Evolutionary conservation across 2,329 filamentous ascomycete species (phyloP).

Genomic region (Akanthomyces lecanii): DNA sequence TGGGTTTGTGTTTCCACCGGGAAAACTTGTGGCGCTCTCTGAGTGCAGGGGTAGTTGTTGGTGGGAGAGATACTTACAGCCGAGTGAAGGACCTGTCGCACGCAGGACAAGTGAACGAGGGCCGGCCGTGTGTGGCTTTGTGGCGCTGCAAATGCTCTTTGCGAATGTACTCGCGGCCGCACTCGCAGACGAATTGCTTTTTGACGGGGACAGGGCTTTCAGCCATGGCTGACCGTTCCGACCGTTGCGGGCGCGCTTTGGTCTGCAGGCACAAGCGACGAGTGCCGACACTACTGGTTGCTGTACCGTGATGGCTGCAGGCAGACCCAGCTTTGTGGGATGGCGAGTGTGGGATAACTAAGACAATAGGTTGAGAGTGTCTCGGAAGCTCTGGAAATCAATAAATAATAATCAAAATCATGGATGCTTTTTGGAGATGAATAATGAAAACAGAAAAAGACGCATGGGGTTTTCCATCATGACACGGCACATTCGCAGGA

Average conservation of each 20-base stretch:
- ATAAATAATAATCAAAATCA: not conserved
- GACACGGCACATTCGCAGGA: not conserved
- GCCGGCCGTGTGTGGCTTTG: slow-evolving; percentile 35
- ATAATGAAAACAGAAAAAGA: not conserved
- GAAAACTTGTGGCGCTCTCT: not conserved
- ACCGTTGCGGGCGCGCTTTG: not conserved
- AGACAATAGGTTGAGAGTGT: not conserved
- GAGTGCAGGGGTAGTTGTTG: not conserved
- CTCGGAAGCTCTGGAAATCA: not conserved
- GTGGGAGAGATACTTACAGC: slow-evolving; percentile 29
- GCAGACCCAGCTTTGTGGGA: slow-evolving; percentile 7
- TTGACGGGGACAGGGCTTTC: slow-evolving; percentile 3
- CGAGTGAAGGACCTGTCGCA: slow-evolving; percentile 37
- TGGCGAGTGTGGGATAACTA: not conserved
- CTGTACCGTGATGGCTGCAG: not conserved
- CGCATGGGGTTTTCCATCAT: not conserved
- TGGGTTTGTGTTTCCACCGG: not conserved
- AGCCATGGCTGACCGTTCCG: not conserved
- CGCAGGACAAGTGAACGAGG: slow-evolving; percentile 32
- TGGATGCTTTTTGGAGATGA: not conserved
- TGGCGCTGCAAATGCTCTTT: slow-evolving; percentile 39
- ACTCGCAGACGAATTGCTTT: slow-evolving; percentile 29
- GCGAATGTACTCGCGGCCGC: slow-evolving; percentile 37
- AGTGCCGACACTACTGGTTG: not conserved
- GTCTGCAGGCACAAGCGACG: not conserved